A percentile compares a stretch with the other conserved stretches of the same genome.
These are phyloP conservation scores for Zarea fungicola DNA, from an alignment of 2,329 filamentous ascomycete species.

Conservation along the genomic window DNA sequence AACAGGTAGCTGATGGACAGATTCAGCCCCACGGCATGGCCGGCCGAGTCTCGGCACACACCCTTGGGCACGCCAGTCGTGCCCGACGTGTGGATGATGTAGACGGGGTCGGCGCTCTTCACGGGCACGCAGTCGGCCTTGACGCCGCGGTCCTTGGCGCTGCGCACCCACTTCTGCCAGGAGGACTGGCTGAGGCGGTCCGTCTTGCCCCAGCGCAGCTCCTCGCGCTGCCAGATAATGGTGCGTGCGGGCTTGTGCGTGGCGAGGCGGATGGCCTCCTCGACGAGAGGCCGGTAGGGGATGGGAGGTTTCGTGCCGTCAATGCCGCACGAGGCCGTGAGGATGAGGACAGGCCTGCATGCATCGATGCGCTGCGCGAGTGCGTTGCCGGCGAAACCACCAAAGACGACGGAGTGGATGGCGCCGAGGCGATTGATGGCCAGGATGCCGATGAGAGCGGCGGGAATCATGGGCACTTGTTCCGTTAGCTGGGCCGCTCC, in stretches of 20 bases:
- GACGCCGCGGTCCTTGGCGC: conserved; percentile 60
- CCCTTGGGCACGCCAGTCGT: conserved; percentile 82
- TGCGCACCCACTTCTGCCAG: conserved; percentile 74
- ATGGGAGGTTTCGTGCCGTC: conserved; percentile 78
- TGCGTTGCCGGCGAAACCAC: conserved; percentile 77
- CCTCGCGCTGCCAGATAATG: conserved; percentile 78
- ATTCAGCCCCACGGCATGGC: conserved; percentile 80
- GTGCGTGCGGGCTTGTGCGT: conserved; percentile 66
- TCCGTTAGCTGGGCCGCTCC: background rate
- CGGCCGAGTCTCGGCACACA: conserved; percentile 74
- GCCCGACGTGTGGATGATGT: conserved; percentile 84
- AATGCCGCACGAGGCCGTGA: conserved; percentile 90
- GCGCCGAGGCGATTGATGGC: conserved; percentile 78
- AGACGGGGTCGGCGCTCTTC: conserved; percentile 71
- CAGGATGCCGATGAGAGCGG: conserved; percentile 79
- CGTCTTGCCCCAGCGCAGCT: conserved; percentile 69
- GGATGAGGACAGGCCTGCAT: conserved; percentile 66
- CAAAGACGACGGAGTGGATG: conserved; percentile 88
- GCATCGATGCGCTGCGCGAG: conserved; percentile 86
- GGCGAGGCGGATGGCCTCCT: conserved; percentile 64
- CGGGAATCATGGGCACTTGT: conserved; percentile 89
- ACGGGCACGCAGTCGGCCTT: conserved; percentile 73
- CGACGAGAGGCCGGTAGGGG: conserved; percentile 71
- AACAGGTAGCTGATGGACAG: conserved; percentile 80
- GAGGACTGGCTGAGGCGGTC: conserved; percentile 64